Evolutionary conservation across 768 basidiomycete genomes (phyloP).

Genomic region (Suillus weaverae): DNA sequence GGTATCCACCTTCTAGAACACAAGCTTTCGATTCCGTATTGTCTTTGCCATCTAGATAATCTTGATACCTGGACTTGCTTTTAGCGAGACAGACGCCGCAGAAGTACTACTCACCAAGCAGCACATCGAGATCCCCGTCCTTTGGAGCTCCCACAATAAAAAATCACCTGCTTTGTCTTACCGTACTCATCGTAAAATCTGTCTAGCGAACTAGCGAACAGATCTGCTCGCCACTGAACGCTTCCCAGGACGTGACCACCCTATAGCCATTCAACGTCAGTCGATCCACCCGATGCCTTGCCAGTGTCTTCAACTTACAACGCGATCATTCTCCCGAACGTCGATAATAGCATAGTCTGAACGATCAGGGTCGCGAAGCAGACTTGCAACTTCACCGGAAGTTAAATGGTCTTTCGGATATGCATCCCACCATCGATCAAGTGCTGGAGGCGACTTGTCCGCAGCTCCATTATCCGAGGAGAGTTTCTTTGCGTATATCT

Average conservation of each 20-base stretch:
- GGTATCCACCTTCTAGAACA: conserved; percentile 45
- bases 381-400: conserved; percentile 38
- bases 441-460: conserved; percentile 15
- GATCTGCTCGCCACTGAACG: conserved; percentile 48
- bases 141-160: conserved; percentile 53
- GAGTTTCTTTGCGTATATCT: conserved; percentile 46
- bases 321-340: conserved; percentile 48
- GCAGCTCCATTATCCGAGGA: not conserved
- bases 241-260: conserved; percentile 56
- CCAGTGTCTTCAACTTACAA: conserved; percentile 33
- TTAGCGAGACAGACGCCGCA: not conserved
- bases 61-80: conserved; percentile 45
- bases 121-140: conserved; percentile 57
- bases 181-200: conserved; percentile 42
- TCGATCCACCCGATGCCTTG: not conserved
- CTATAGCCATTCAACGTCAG: conserved; percentile 27
- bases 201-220: conserved; percentile 47
- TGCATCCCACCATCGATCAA: conserved; percentile 55
- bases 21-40: conserved; percentile 38
- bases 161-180: conserved; percentile 44
- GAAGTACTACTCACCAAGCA: conserved; percentile 43
- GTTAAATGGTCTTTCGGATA: conserved; percentile 41
- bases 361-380: conserved; percentile 21
- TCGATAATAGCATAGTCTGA: conserved; percentile 46
- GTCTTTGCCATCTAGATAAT: conserved; percentile 39